These are phyloP conservation scores for Mollisiaceae sp. DNA, from an alignment of 2,329 filamentous ascomycete species.

Conservation along the genomic window DNA sequence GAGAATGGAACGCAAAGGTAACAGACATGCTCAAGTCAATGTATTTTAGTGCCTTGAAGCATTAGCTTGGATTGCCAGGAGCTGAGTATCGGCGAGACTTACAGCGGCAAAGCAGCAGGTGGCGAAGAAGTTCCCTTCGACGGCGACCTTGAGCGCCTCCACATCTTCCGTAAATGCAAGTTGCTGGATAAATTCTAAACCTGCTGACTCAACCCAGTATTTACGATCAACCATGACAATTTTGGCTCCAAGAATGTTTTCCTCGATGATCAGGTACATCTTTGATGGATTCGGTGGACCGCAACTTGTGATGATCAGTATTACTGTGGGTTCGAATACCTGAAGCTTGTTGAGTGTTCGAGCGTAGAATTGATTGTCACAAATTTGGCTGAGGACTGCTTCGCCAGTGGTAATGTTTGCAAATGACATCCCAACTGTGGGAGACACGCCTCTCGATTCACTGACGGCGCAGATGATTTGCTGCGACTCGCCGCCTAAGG, in stretches of 20 bases:
- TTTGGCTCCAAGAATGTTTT: conserved; percentile 67
- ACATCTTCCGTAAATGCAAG: conserved; percentile 82
- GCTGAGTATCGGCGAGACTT: conserved; percentile 42
- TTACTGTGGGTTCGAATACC: conserved; percentile 78
- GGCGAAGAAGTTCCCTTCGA: conserved; percentile 85
- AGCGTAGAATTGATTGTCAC: conserved; percentile 90
- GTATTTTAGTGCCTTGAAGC: conserved; percentile 74
- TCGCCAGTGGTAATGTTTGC: conserved; percentile 86
- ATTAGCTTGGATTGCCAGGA: conserved; percentile 18
- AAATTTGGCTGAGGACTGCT: conserved; percentile 86
- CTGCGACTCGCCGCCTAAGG: conserved; percentile 56
- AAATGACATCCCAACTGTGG: conserved; percentile 84
- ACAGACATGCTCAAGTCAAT: conserved; percentile 72
- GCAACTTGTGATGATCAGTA: conserved; percentile 78
- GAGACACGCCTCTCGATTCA: conserved; percentile 85
- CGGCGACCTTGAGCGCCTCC: conserved; percentile 78
- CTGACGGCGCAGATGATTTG: conserved; percentile 86
- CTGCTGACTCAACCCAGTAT: conserved; percentile 81
- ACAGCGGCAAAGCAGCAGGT: conserved; percentile 87
- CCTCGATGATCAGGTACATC: conserved; percentile 74
- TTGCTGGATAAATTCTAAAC: conserved; percentile 77
- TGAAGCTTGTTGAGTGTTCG: conserved; percentile 86
- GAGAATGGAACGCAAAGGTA: conserved; percentile 76
- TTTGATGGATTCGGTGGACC: conserved; percentile 72
- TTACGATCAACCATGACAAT: conserved; percentile 73